Evolutionary conservation across 257 asterid genomes (phyloP), one percentile per base, ranked within the genome.

Genomic region (Plantago elongata): DNA sequence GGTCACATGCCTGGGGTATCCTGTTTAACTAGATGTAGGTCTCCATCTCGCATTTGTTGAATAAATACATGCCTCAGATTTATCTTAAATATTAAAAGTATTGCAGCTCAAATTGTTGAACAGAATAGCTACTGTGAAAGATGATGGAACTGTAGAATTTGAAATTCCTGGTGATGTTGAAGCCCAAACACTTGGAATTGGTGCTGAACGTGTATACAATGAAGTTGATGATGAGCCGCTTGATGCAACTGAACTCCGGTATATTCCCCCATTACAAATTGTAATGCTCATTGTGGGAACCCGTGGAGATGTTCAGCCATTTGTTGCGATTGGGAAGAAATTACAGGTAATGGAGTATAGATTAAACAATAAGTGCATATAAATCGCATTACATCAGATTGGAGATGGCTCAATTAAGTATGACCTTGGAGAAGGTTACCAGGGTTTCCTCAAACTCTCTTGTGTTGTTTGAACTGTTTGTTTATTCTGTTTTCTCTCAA

Each of bases 241-340:
- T 71, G 93, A 89, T 78, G 82, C 81, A 54, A 57, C 71, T 65
- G 93, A 86, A 58, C 76, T 83, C 68, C 88, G 80, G 45, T 67
- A 86, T 72, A 79, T 92, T 74, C 95, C 89, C 44, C 93, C 95
- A 43, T 22, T 92, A 78, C 96, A 88, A 71, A 82, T 91, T 60
- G 98, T 84, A 48, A 85, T 91, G 80, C 98, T 91, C 67, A 91
- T 88, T 69, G 98, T 91, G 69, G 98, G 96, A 73, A 91, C 95
- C 54, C 92, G 98, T 51, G 98, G 96, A 54, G 98, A 91, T 77
- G 98, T 91, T 63, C 98, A 88, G 77, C 98, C 98, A 45, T 91
- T 91, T 84, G 81, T 84, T 74, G 98, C 96, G 60, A 91, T 91
- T 77, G 98, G 95, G 37, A 91, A 88, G 74, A 69, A 77, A 34